Evolutionary conservation across 805 yeast species (phyloP), one percentile per base, ranked within the genome.

Genomic region (Teunomyces cretensis): DNA sequence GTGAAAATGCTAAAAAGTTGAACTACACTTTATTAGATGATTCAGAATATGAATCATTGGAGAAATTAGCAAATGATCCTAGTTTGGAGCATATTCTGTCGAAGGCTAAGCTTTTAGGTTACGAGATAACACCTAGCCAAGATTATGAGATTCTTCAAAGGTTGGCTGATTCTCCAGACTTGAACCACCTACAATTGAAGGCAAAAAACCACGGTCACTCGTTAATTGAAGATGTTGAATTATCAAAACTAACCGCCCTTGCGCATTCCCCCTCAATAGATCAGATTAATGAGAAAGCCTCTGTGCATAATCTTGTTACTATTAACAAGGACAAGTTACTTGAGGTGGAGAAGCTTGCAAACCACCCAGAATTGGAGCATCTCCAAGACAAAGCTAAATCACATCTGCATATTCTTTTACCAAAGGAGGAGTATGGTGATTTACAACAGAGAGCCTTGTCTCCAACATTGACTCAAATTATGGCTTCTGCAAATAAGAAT

Each of bases 391-490:
- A 42, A 33, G 46, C 53, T 9, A 42, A 46, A 30, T 35, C 27
- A 8, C 33, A 33, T 41, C 27, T 48, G 40, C 52, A 47, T 35
- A 22, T 28, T 17, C 30, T 38, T 27, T 13, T 52, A 31, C 37
- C 44, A 24, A 32, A 16, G 19, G 35, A 43, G 14, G 48, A 44
- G 11, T 35, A 27, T 16, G 14, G 28, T 16, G 32, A 19, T 6
- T 33, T 44, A 16, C 31, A 46, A 14, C 51, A 57, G 9, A 36
- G 16, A 14, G 51, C 49, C 1, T 31, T 53, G 22, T 39, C 47
- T n/a, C 70, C 72, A 9, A 53, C 48, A 12, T 27, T 59, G 16
- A 59, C 41, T n/a, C 39, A 43, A 16, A 30, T 47, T 9, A 8
- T 35, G 12, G 8, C 26, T 12, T 52, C 49, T 14, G 58, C 58